Base-by-base conservation (phyloP, 257 asterid genomes). In the Ophiorrhiza pumila region DNA sequence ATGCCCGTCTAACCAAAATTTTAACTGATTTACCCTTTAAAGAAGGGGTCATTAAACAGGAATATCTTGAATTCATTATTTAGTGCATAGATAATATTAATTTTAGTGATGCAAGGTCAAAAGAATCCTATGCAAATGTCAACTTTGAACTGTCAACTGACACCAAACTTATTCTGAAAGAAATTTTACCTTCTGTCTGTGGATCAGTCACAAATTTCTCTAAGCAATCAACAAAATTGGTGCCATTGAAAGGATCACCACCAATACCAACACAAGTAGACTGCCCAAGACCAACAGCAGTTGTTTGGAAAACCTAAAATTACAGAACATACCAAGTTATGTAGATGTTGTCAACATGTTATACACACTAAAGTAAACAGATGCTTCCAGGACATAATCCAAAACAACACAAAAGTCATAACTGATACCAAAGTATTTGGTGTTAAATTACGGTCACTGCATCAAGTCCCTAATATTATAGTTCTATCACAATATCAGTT, bases 231-330 rank as follows among this genome's bases (percentile, higher is more conserved):
- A 94, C 98, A 83, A 94, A 94, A 77, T 94, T 91, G 76, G 99
- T 94, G 71, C 98, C 99, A 76, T 91, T 93, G 87, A 93, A 93
- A 78, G 98, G 97, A 84, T 93, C 98, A 60, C 97, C 98, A 66
- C 98, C 97, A 79, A 93, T 88, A 77, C 98, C 98, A 52, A 91
- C 96, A 65, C 97, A 91, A 14, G 98, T 91, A 58, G 98, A 91
- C 80, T 93, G 98, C 57, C 98, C 98, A 70, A 93, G 97, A 76
- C 98, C 97, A 76, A 93, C 98, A n/a, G 96, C 96, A 70, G 94
- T 91, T 81, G 98, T 91, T 89, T 93, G 98, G 88, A 87, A 93
- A 71, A 93, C 98, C 98, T 93, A 80, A 52, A 17, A 68, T 72
- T 71, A 29, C 43, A 61, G 37, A 71, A 77, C 27, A n/a, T 41